phyloP scores from a whole-genome alignment of 495 filamentous ascomycete genomes.

The Lasiosphaeris hirsuta region DNA sequence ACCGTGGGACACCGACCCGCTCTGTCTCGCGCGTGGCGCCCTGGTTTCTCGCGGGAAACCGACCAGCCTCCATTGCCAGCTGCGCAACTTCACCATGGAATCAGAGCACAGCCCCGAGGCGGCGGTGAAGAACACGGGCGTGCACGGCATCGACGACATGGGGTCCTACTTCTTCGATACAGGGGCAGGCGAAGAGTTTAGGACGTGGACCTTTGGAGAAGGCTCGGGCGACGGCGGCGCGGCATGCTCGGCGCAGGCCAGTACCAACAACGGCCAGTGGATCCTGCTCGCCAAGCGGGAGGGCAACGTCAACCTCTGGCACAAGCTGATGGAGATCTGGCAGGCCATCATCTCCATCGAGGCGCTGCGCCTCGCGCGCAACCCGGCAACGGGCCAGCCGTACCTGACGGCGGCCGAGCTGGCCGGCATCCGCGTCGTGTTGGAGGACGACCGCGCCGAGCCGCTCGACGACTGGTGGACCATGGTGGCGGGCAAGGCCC shows the following conservation, averaged over 20 bases:
- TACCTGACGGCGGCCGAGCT: background rate
- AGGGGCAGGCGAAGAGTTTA: background rate
- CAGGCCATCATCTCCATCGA: background rate
- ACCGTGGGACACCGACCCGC: background rate
- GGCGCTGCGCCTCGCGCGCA: background rate
- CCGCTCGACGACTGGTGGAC: background rate
- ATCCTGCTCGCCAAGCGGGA: background rate
- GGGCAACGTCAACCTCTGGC: conserved; percentile 3
- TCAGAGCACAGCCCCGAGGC: background rate
- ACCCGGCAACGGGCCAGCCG: background rate
- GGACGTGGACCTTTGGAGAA: background rate
- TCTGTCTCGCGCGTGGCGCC: background rate
- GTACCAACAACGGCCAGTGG: background rate
- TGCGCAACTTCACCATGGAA: background rate
- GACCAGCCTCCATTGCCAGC: background rate
- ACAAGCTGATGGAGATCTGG: conserved; percentile 1
- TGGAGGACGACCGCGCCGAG: background rate
- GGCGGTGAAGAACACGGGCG: background rate
- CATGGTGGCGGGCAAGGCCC: too few species aligned
- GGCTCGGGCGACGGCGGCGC: background rate
- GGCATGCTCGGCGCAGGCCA: background rate
- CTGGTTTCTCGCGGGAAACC: background rate
- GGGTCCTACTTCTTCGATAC: background rate
- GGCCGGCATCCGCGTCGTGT: background rate
- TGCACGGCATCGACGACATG: background rate